Percentiles rank a stretch among this genome's conserved stretches.
phyloP scores from a whole-genome alignment of 2,329 filamentous ascomycete species.

The Zalaria sp. region DNA sequence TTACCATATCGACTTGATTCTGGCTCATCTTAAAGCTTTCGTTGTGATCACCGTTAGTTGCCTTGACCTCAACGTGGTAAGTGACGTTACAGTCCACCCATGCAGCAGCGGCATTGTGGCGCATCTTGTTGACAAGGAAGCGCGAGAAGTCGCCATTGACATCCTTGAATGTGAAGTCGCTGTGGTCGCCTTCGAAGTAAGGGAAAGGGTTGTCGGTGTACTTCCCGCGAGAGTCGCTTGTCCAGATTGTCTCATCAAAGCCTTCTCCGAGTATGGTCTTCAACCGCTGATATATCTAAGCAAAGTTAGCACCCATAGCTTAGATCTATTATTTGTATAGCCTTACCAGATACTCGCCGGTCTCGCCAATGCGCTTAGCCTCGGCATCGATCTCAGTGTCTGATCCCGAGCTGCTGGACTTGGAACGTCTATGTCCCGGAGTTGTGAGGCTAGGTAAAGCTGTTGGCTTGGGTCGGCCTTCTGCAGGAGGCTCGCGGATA shows the following conservation, averaged over 20 bases:
- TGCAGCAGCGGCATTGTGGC: not conserved
- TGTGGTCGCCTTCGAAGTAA: not conserved
- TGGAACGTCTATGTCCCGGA: no score
- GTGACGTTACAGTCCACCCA: constrained; percentile 3
- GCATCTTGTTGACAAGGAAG: not conserved
- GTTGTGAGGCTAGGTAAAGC: no score
- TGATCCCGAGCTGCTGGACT: no score
- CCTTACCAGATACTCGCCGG: not conserved
- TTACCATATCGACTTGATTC: constrained; percentile 7
- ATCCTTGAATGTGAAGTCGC: not conserved
- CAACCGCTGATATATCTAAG: not conserved
- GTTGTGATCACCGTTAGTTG: constrained; percentile 2
- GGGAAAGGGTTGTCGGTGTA: not conserved
- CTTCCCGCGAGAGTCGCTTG: not conserved
- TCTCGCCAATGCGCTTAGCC: not conserved
- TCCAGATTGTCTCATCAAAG: not conserved
- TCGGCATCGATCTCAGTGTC: not conserved
- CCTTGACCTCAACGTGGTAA: constrained; percentile 8
- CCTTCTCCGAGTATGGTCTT: not conserved
- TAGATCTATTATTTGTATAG: no score
- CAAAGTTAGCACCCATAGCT: not conserved
- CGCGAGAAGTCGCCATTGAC: not conserved
- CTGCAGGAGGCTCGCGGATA: no score
- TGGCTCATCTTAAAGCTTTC: constrained; percentile 7
- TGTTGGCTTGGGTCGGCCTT: no score